Percentiles rank a stretch among this genome's conserved stretches.
phyloP scores from a whole-genome alignment of 345 rosid species.

The Garcia nutans region DNA sequence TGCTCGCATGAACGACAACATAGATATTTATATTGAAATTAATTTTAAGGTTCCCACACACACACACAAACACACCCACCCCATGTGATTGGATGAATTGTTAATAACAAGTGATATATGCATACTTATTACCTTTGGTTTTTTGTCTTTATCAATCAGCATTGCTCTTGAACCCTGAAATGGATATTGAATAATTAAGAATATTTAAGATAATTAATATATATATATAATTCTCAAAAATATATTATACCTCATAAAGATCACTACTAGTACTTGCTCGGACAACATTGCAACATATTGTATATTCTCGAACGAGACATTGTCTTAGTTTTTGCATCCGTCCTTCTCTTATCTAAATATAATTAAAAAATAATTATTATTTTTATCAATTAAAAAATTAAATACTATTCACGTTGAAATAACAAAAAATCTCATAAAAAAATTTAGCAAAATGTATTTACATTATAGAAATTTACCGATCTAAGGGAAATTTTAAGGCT shows the following conservation, averaged over 20 bases:
- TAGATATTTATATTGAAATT: background rate
- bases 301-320: slow-evolving; percentile 11
- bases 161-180: slow-evolving; percentile 30
- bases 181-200: background rate
- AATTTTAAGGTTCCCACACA: no score
- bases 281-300: no score
- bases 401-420: no score
- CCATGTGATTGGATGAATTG: no score
- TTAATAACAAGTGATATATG: no score
- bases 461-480: slow-evolving; percentile 16
- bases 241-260: slow-evolving; percentile 17
- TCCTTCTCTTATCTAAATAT: slow-evolving; percentile 14
- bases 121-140: slow-evolving; percentile 2
- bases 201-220: background rate
- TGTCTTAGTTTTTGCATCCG: slow-evolving; percentile 11
- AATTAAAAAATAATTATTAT: no score
- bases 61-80: no score
- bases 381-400: no score
- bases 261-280: background rate
- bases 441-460: no score
- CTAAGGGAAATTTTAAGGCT: slow-evolving; percentile 33
- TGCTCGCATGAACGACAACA: background rate
- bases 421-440: no score
- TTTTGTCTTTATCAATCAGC: slow-evolving; percentile 24
- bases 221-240: background rate